phyloP scores from a whole-genome alignment of 78 protist genomes.

The Pigoraptor vietnamica region DNA sequence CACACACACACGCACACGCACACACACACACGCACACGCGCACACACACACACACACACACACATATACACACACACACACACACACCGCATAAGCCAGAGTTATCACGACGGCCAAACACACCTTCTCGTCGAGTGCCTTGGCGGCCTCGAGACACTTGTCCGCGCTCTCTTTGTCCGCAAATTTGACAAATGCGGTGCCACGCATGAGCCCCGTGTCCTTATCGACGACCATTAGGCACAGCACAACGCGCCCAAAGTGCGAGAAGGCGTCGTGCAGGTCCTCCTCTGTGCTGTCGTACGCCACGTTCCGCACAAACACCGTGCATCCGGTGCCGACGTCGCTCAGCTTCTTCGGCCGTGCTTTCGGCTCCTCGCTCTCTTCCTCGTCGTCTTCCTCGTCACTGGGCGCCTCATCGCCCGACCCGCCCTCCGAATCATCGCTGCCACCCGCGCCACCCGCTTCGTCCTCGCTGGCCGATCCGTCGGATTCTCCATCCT shows the following conservation, averaged over 20 bases:
- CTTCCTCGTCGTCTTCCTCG: not conserved
- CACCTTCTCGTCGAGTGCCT: not conserved
- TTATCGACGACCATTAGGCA: not conserved
- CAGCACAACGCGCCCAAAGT: not conserved
- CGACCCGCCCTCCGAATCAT: not conserved
- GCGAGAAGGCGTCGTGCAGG: not conserved
- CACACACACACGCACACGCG: no score
- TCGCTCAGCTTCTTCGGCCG: not conserved
- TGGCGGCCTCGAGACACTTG: not conserved
- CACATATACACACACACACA: no score
- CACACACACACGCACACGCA: no score
- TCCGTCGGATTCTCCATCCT: not conserved
- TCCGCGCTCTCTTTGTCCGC: not conserved
- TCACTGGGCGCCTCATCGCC: not conserved
- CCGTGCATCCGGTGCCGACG: not conserved
- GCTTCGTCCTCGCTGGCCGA: not conserved
- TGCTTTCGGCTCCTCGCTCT: not conserved
- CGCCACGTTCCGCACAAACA: constrained; percentile 5
- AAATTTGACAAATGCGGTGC: constrained; percentile 3
- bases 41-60: no score
- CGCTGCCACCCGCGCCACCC: not conserved
- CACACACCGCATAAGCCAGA: no score
- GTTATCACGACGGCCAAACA: no score
- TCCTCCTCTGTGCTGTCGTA: not conserved
- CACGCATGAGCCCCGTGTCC: not conserved